These are phyloP conservation scores for Entoloma clypeatum DNA, from an alignment of 1,284 basidiomycete species.

Conservation along the genomic window DNA sequence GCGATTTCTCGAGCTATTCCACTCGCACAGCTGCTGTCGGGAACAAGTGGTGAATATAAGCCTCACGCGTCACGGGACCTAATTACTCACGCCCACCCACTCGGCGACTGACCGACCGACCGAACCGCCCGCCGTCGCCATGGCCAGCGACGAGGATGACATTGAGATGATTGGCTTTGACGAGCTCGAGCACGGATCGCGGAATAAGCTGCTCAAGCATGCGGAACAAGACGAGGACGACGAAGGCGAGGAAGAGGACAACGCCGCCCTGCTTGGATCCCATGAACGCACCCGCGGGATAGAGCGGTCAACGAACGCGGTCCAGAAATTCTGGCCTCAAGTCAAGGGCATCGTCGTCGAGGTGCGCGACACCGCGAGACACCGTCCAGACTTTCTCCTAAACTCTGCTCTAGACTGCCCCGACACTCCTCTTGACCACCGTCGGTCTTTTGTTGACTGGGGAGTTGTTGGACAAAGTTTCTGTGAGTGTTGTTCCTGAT, in stretches of 20 bases:
- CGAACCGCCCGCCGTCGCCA: conserved; percentile 10
- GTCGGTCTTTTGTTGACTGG: conserved; percentile 83
- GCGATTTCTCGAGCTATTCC: conserved; percentile 18
- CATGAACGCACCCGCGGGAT: conserved; percentile 18
- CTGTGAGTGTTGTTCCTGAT: conserved; percentile 45
- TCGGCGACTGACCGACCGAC: no score
- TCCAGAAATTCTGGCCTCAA: conserved; percentile 44
- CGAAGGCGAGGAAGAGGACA: conserved; percentile 28
- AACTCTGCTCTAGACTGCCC: conserved; percentile 52
- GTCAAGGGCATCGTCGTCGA: conserved; percentile 60
- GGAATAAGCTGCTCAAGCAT: conserved; percentile 14
- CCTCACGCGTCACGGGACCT: conserved; percentile 24
- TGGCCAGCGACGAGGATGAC: conserved; percentile 21
- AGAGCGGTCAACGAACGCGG: conserved; percentile 13
- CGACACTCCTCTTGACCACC: conserved; percentile 69
- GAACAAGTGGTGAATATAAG: conserved; percentile 35
- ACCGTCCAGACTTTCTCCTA: conserved; percentile 7
- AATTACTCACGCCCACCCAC: no score
- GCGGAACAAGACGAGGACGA: conserved; percentile 31
- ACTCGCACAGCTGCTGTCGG: conserved; percentile 24
- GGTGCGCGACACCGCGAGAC: conserved; percentile 38
- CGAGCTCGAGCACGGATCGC: conserved; percentile 12
- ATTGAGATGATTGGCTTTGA: conserved; percentile 29
- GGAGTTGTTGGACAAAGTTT: conserved; percentile 81
- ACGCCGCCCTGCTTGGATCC: conserved; percentile 31